These are phyloP conservation scores for Dothideomycetidae sp. DNA, from an alignment of 2,329 filamentous ascomycete species.

Conservation along the genomic window DNA sequence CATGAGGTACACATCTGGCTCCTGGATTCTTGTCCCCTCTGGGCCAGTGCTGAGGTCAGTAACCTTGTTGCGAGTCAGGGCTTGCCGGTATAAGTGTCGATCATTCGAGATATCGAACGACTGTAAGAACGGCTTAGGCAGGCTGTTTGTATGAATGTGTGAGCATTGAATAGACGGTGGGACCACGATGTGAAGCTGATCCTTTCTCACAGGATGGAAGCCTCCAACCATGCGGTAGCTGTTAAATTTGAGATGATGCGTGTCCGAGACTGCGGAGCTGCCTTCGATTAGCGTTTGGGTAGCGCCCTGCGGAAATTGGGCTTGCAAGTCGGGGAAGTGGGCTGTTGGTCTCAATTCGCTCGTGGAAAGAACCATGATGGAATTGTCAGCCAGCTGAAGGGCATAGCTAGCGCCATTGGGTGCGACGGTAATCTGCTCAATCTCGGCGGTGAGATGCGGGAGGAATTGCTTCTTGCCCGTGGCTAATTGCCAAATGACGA, in stretches of 20 bases:
- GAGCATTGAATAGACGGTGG: conserved; percentile 21
- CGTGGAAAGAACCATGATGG: conserved; percentile 77
- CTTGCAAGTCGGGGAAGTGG: conserved; percentile 72
- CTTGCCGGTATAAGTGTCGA: conserved; percentile 70
- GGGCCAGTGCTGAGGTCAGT: conserved; percentile 67
- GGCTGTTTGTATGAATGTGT: conserved; percentile 13
- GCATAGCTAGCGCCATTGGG: conserved; percentile 66
- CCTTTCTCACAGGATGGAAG: conserved; percentile 27
- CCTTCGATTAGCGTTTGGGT: conserved; percentile 75
- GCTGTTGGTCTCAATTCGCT: conserved; percentile 73
- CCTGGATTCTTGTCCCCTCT: conserved; percentile 54
- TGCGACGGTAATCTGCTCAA: conserved; percentile 76
- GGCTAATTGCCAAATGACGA: conserved; percentile 88
- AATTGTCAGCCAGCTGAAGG: conserved; percentile 81
- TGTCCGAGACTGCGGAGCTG: conserved; percentile 69
- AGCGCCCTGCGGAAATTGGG: conserved; percentile 60
- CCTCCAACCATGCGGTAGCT: conserved; percentile 13
- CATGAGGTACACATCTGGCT: conserved; percentile 64
- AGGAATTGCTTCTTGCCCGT: conserved; percentile 70
- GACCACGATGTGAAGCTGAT: conserved; percentile 34
- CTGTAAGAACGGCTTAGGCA: conserved; percentile 53
- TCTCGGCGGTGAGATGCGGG: conserved; percentile 75
- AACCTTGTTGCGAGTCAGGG: conserved; percentile 72
- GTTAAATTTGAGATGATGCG: conserved; percentile 44
- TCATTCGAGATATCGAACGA: conserved; percentile 72